phyloP scores from a whole-genome alignment of 2,329 filamentous ascomycete genomes.

The Elsinoe perseae region DNA sequence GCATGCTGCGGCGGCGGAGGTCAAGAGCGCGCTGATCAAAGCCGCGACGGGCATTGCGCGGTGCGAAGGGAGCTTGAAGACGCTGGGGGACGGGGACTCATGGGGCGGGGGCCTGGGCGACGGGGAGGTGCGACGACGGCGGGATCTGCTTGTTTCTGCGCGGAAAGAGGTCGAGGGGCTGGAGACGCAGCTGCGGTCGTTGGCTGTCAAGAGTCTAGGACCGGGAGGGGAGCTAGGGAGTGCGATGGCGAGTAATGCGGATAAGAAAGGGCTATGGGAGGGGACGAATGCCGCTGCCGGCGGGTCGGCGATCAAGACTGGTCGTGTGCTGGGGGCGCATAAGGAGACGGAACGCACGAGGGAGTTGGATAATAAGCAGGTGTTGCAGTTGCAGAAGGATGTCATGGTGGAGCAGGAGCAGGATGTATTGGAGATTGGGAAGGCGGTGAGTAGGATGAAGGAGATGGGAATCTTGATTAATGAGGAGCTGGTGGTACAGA shows the following conservation, averaged over 20 bases:
- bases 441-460: constrained; percentile 63
- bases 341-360: constrained; percentile 67
- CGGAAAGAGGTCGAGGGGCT: constrained; percentile 68
- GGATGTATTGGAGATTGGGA: constrained; percentile 60
- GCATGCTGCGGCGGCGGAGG: constrained; percentile 56
- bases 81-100: constrained; percentile 38
- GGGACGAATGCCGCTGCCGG: constrained; percentile 23
- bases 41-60: constrained; percentile 56
- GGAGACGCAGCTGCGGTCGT: constrained; percentile 62
- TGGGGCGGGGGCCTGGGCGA: constrained; percentile 51
- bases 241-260: constrained; percentile 30
- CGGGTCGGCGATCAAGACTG: constrained; percentile 32
- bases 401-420: constrained; percentile 69
- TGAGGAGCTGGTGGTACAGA: constrained; percentile 64
- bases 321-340: constrained; percentile 64
- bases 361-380: constrained; percentile 67
- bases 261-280: constrained; percentile 31
- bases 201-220: constrained; percentile 44
- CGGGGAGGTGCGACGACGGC: constrained; percentile 63
- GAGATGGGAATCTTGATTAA: constrained; percentile 73
- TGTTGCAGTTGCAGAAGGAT: constrained; percentile 64
- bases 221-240: constrained; percentile 27
- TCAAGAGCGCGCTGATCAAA: constrained; percentile 64
- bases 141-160: constrained; percentile 62
- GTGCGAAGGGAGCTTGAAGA: constrained; percentile 57